Evolutionary conservation across 495 filamentous ascomycete species (phyloP), one percentile per base, ranked within the genome.

Genomic region (Saxispiralis lemnorum): DNA sequence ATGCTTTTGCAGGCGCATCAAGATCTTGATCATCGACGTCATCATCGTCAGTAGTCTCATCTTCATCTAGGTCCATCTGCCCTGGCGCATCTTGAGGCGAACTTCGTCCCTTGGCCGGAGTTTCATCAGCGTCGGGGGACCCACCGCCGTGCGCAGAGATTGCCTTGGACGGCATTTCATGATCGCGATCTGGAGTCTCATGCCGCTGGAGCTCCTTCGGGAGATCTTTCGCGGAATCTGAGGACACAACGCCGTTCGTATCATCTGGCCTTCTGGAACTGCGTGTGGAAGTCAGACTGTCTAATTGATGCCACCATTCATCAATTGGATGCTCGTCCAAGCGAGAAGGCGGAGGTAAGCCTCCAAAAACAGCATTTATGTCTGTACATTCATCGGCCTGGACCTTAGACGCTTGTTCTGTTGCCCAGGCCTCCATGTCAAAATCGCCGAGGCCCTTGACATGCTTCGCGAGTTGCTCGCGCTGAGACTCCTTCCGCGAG

Each of bases 391-490:
- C 16, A 32, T 33, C 13, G 17, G 20, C 13, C 31, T 35, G 9
- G 9, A 7, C 9, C 9, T 28, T 28, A 5, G 24, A 28, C 24
- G 24, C 24, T 28, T 28, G 24, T 5, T 4, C 24, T 4, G 24
- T 20, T 24, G 17, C 12, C 54, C 54, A 57, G 12, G 16, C 35
- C n/a, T 30, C 15, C 38, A 47, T 39, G 35, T 58, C 54, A 41
- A 58, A 58, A 16, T 43, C 39, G 1, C 21, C 43, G 12, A 58
- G 28, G n/a, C 56, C 54, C 30, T 48, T 56, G 16, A 58, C 56
- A 39, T 58, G 38, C 19, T 34, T 39, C 2, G 45, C 48, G 10
- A 52, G 17, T 17, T 49, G 48, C 41, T 54, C 51, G 18, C 56
- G 19, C 16, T 49, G 51, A 4, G 24, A 34, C n/a, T 32, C 44